Conservation (phyloP, 345 rosid genomes). For the Pistacia vera region DNA sequence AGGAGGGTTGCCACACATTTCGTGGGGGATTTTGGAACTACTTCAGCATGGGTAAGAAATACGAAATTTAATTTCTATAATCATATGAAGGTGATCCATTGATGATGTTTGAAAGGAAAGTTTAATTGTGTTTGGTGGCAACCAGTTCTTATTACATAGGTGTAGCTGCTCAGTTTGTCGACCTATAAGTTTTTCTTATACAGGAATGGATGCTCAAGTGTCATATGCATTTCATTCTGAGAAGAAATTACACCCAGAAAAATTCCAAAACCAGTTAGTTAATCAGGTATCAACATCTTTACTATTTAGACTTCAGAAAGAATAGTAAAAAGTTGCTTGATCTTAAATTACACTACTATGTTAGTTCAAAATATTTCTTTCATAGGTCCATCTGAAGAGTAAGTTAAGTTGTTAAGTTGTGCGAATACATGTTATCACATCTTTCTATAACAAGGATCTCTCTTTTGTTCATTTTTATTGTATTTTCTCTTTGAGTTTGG, state of each 20-base stretch:
- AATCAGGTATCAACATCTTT: constrained; percentile 49
- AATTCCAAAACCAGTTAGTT: constrained; percentile 61
- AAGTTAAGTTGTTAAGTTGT: too few species aligned
- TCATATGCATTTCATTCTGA: constrained; percentile 76
- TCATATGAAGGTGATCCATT: not conserved
- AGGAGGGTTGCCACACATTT: too few species aligned
- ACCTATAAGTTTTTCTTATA: not conserved
- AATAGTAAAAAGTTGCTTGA: not conserved
- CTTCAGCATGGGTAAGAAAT: too few species aligned
- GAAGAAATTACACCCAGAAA: constrained; percentile 66
- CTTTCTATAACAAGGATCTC: not conserved
- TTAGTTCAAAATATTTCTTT: not conserved
- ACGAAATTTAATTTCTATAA: not conserved
- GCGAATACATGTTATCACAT: not conserved
- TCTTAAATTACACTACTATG: not conserved
- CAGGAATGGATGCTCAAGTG: constrained; percentile 85
- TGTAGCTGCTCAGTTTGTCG: not conserved
- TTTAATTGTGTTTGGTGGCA: not conserved
- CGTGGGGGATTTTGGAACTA: constrained; percentile 23
- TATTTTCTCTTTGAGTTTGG: too few species aligned
- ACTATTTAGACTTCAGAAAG: not conserved
- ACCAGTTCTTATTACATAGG: not conserved
- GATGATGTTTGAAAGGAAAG: not conserved
- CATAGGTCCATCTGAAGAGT: too few species aligned
- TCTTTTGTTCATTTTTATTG: too few species aligned